Conservation (phyloP, 164 flowering plant genomes). For the Berberis vulgaris region DNA sequence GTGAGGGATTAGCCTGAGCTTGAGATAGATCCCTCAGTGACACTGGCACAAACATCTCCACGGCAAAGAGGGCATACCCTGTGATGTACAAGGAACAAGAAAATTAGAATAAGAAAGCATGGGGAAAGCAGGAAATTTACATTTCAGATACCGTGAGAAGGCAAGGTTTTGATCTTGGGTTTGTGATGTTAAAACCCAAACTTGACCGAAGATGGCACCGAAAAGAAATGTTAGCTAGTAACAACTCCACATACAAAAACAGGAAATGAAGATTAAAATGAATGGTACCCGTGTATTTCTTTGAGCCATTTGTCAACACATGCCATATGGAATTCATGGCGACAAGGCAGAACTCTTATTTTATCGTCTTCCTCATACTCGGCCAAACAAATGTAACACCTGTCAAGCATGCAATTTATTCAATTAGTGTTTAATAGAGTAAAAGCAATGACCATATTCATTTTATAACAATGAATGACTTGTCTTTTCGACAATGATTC, state of each 20-base stretch:
- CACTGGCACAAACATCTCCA: slow-evolving; percentile 56
- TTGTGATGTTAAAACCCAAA: too few relatives aligned
- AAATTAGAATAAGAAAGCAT: not conserved
- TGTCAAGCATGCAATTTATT: slow-evolving; percentile 8
- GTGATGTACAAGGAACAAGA: slow-evolving; percentile 9
- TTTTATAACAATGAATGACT: not conserved
- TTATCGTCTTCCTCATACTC: slow-evolving; percentile 76
- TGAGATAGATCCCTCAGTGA: slow-evolving; percentile 19
- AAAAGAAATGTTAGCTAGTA: too few relatives aligned
- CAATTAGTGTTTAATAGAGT: not conserved
- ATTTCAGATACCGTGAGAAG: not conserved
- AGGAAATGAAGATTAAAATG: not conserved
- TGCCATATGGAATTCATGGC: slow-evolving; percentile 64
- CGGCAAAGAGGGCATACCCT: slow-evolving; percentile 87
- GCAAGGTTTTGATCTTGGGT: not conserved
- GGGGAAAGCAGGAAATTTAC: not conserved
- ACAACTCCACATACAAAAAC: not conserved
- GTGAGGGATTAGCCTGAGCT: slow-evolving; percentile 13
- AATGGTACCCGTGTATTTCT: slow-evolving; percentile 63
- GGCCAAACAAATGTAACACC: slow-evolving; percentile 76
- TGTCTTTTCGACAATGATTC: too few relatives aligned
- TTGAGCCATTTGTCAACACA: slow-evolving; percentile 90
- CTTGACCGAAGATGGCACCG: too few relatives aligned
- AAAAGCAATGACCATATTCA: not conserved
- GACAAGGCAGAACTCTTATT: slow-evolving; percentile 73